phyloP scores from a whole-genome alignment of 106 monocot species.

The Dioscorea dumetorum region DNA sequence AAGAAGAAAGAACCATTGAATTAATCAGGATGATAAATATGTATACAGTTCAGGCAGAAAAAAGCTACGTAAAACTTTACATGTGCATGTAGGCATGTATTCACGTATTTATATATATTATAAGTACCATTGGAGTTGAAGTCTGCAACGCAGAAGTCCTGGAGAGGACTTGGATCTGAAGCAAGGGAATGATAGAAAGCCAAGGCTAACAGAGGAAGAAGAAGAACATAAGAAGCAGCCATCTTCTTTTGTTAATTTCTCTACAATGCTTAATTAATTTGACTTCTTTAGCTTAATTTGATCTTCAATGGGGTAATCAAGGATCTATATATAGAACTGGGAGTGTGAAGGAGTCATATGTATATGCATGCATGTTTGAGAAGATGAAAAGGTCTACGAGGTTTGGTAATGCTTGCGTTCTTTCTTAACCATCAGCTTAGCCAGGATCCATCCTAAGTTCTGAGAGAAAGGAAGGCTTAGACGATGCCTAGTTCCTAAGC shows the following conservation, averaged over 20 bases:
- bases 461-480: too few species aligned
- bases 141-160: slow-evolving; percentile 35
- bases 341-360: neutral
- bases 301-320: neutral
- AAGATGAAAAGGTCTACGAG: neutral
- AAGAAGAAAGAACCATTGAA: neutral
- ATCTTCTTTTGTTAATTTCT: neutral
- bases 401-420: neutral
- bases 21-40: neutral
- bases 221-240: neutral
- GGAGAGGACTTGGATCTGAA: slow-evolving; percentile 25
- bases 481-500: too few species aligned
- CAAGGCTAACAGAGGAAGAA: slow-evolving; percentile 10
- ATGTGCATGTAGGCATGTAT: too few species aligned
- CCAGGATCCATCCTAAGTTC: too few species aligned
- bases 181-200: slow-evolving; percentile 8
- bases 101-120: neutral
- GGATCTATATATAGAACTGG: neutral
- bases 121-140: slow-evolving; percentile 10
- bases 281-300: neutral
- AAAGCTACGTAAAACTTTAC: too few species aligned
- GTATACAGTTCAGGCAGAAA: neutral
- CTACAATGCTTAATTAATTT: neutral
- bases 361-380: neutral
- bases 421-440: too few species aligned